phyloP scores from a whole-genome alignment of 2,329 filamentous ascomycete species.

The Epicoccum nigrum region DNA sequence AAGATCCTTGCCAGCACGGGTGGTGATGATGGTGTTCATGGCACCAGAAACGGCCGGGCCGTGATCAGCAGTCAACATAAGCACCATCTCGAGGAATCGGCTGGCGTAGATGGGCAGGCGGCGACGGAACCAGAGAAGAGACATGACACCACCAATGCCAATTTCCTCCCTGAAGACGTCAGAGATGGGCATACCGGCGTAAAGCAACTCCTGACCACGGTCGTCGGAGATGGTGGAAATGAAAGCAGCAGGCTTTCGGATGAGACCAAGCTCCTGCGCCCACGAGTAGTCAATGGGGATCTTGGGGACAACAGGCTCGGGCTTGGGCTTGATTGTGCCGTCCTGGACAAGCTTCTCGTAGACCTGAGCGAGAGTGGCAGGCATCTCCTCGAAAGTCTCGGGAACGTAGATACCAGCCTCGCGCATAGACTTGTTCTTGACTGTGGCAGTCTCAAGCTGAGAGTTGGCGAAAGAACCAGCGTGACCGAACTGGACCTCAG shows the following conservation, averaged over 20 bases:
- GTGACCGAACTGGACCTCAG: conserved; percentile 99
- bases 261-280: conserved; percentile 98
- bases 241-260: conserved; percentile 99
- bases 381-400: conserved; percentile 96
- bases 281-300: conserved; percentile 99
- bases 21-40: conserved; percentile 99
- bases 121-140: conserved; percentile 98
- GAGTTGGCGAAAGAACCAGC: conserved; percentile 99
- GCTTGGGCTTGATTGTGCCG: conserved; percentile 81
- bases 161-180: conserved; percentile 99
- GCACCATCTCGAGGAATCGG: conserved; percentile 99
- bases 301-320: conserved; percentile 94
- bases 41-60: conserved; percentile 98
- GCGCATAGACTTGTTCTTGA: conserved; percentile 97
- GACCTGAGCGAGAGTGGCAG: conserved; percentile 73
- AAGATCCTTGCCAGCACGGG: conserved; percentile 97
- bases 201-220: conserved; percentile 98
- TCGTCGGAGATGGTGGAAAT: conserved; percentile 99
- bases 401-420: conserved; percentile 95
- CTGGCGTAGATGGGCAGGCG: conserved; percentile 93
- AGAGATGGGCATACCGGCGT: conserved; percentile 99
- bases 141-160: conserved; percentile 99
- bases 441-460: conserved; percentile 93
- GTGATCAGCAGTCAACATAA: conserved; percentile 99
- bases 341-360: conserved; percentile 88